These are phyloP conservation scores for Suhomyces maxii DNA, from an alignment of 1,139 yeast genomes.

Conservation along the genomic window DNA sequence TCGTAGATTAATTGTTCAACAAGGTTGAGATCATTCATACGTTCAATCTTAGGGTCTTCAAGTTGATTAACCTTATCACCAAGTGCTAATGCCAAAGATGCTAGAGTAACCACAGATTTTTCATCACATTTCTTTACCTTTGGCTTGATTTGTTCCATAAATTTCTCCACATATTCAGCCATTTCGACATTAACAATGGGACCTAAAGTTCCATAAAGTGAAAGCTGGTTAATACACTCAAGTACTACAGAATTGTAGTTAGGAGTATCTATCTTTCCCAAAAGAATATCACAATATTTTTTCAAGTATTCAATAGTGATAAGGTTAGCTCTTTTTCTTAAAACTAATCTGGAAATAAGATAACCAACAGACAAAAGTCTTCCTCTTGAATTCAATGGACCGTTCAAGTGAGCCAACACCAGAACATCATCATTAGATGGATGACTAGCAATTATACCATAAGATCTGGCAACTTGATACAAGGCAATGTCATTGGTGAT, in stretches of 20 bases:
- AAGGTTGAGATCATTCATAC: conserved; percentile 22
- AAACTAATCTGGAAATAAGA: conserved; percentile 51
- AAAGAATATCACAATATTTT: conserved; percentile 19
- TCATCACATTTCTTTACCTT: conserved; percentile 63
- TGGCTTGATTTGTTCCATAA: conserved; percentile 35
- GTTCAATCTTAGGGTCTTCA: not conserved
- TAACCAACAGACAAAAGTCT: conserved; percentile 43
- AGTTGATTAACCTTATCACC: conserved; percentile 4
- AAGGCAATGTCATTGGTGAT: conserved; percentile 35
- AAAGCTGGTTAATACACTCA: conserved; percentile 54
- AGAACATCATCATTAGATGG: conserved; percentile 19
- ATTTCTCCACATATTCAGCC: conserved; percentile 17
- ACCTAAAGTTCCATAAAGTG: conserved; percentile 60
- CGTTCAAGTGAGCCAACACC: conserved; percentile 12
- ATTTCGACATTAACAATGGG: conserved; percentile 11
- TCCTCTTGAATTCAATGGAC: conserved; percentile 21
- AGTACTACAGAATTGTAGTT: conserved; percentile 33
- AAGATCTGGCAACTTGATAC: conserved; percentile 42
- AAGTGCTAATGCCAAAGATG: conserved; percentile 52
- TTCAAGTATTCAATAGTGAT: conserved; percentile 19
- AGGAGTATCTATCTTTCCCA: conserved; percentile 21
- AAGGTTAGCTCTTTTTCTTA: conserved; percentile 34
- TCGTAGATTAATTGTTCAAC: conserved; percentile 53
- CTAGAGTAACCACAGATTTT: conserved; percentile 54
- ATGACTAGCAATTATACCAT: conserved; percentile 61